Conservation (phyloP, 345 rosid genomes). For the Crucihimalaya himalaica region DNA sequence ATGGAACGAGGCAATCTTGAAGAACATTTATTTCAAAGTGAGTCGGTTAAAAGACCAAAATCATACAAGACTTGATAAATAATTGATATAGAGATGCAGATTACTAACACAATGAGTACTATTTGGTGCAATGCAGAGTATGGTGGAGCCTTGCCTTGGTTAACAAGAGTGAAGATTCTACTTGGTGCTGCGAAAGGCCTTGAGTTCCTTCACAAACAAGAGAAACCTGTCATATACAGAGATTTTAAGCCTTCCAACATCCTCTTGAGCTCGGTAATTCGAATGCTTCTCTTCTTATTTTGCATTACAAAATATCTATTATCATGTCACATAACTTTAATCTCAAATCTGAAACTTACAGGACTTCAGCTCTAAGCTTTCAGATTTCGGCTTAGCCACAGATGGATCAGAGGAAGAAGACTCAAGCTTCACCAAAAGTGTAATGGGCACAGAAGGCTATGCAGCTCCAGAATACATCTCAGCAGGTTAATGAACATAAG, state of each 20-base stretch:
- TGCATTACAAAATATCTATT: not conserved
- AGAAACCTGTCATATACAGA: slow-evolving; percentile 74
- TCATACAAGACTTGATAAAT: not conserved
- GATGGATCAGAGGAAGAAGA: slow-evolving; percentile 67
- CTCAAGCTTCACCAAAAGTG: slow-evolving; percentile 50
- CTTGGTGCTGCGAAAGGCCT: slow-evolving; percentile 86
- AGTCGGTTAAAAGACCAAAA: slow-evolving; percentile 24
- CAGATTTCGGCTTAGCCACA: slow-evolving; percentile 62
- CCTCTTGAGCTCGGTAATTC: slow-evolving; percentile 64
- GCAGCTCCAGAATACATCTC: slow-evolving; percentile 63
- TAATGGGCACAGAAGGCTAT: slow-evolving; percentile 69
- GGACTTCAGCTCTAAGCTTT: slow-evolving; percentile 61
- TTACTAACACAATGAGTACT: slow-evolving; percentile 19
- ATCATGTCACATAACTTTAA: slow-evolving; percentile 16
- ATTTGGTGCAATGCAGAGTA: slow-evolving; percentile 48
- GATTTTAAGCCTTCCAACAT: slow-evolving; percentile 86
- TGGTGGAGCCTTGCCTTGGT: slow-evolving; percentile 69
- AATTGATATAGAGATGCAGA: slow-evolving; percentile 3
- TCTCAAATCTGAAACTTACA: slow-evolving; percentile 23
- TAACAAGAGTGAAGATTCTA: slow-evolving; percentile 78
- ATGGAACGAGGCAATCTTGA: slow-evolving; percentile 84
- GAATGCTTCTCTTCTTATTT: slow-evolving; percentile 4
- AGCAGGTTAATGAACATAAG: slow-evolving; percentile 42
- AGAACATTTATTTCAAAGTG: slow-evolving; percentile 73
- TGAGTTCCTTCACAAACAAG: slow-evolving; percentile 72